Evolutionary conservation across 23 red algal genomes (phyloP).

Genomic region (Cyanidiococcus yangmingshanensis): DNA sequence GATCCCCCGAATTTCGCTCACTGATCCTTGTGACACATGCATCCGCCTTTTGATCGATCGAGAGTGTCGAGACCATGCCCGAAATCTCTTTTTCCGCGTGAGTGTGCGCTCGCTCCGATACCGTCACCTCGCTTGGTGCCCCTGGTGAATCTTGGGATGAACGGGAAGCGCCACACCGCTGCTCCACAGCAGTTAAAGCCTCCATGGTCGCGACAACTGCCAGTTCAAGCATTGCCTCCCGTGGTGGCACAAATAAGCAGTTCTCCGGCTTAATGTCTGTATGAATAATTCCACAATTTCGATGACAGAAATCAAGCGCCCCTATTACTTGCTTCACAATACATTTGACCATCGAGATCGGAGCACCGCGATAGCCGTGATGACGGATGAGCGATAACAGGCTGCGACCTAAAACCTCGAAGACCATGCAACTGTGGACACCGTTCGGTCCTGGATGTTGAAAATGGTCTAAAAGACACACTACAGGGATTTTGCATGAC

Average conservation of each 20-base stretch:
- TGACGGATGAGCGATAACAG: slow-evolving; percentile 68
- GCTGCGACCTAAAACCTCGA: slow-evolving; percentile 80
- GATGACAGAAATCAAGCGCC: slow-evolving; percentile 62
- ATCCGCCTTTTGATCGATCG: too few species aligned
- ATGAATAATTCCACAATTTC: slow-evolving; percentile 71
- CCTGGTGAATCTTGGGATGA: too few species aligned
- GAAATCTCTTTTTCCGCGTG: too few species aligned
- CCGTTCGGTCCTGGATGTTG: slow-evolving; percentile 59
- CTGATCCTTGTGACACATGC: too few species aligned
- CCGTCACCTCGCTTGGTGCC: too few species aligned
- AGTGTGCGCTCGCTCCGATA: too few species aligned
- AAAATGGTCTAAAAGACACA: slow-evolving; percentile 64
- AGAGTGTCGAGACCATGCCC: too few species aligned
- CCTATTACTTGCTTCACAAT: slow-evolving; percentile 45
- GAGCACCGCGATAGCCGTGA: slow-evolving; percentile 64
- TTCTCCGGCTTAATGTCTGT: slow-evolving; percentile 98
- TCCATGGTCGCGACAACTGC: not conserved
- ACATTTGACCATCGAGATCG: slow-evolving; percentile 45
- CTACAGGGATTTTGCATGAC: slow-evolving; percentile 29
- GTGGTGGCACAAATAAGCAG: slow-evolving; percentile 51
- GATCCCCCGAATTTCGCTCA: too few species aligned
- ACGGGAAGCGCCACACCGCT: not conserved
- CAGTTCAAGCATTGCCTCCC: slow-evolving; percentile 17
- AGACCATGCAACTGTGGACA: slow-evolving; percentile 61
- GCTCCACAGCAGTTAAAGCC: not conserved